These are phyloP conservation scores for Stenogyne calaminthoides DNA, from an alignment of 305 asterid species.

Conservation along the genomic window DNA sequence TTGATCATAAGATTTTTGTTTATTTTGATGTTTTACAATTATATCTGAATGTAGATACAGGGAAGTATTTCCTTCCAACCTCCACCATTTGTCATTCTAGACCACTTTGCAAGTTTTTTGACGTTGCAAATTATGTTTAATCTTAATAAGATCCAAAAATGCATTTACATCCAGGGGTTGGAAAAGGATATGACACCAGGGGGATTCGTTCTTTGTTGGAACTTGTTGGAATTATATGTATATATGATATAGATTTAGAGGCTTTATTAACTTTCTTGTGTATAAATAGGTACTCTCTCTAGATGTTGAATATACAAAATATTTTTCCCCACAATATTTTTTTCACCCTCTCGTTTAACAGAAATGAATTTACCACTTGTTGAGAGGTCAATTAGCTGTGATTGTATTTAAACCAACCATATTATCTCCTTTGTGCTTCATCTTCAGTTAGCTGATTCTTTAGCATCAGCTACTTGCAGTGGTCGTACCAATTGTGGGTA, in stretches of 20 bases:
- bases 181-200: neutral
- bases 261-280: too few species aligned
- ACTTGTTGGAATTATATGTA: too few species aligned
- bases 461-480: constrained; percentile 71
- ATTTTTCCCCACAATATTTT: too few species aligned
- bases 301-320: too few species aligned
- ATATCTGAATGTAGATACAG: neutral
- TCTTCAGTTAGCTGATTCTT: constrained; percentile 22
- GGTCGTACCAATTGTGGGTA: constrained; percentile 76
- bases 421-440: constrained; percentile 4
- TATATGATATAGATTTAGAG: too few species aligned
- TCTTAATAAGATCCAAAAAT: neutral
- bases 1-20: neutral
- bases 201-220: neutral
- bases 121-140: neutral
- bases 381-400: neutral
- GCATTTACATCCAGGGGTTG: neutral
- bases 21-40: neutral
- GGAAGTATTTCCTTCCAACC: neutral
- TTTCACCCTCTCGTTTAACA: too few species aligned
- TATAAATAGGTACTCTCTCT: too few species aligned
- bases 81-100: neutral
- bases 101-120: neutral
- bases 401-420: neutral
- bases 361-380: neutral